A percentile compares a stretch with the other conserved stretches of the same genome.
Evolutionary conservation across 78 protist genomes (phyloP).

Genomic region (Dictyostelium brefeldianum): DNA sequence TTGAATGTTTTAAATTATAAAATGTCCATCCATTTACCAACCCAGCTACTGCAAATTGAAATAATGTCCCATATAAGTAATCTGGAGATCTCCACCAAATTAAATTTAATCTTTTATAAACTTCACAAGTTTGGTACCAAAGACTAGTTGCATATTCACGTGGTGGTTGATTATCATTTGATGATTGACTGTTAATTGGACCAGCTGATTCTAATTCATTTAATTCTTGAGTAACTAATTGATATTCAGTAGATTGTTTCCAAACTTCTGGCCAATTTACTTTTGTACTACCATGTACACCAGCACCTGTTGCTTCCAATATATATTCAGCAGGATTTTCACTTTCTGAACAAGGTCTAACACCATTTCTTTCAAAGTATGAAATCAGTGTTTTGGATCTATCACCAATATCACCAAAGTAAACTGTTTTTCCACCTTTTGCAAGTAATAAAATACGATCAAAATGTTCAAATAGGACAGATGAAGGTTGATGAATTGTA

Average conservation of each 20-base stretch:
- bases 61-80: constrained; percentile 49
- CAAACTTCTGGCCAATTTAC: constrained; percentile 76
- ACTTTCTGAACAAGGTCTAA: constrained; percentile 14
- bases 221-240: background rate
- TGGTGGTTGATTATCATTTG: constrained; percentile 15
- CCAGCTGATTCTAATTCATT: background rate
- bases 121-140: constrained; percentile 42
- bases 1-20: constrained; percentile 41
- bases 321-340: constrained; percentile 87
- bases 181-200: background rate
- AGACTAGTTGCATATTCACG: constrained; percentile 10
- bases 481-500: constrained; percentile 77
- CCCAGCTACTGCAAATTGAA: constrained; percentile 40
- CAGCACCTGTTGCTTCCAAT: constrained; percentile 78
- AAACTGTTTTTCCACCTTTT: constrained; percentile 81
- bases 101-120: constrained; percentile 57
- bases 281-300: constrained; percentile 46
- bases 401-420: constrained; percentile 81
- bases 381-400: constrained; percentile 14
- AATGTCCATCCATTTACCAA: constrained; percentile 63
- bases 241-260: constrained; percentile 46
- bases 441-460: constrained; percentile 64
- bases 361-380: constrained; percentile 64
- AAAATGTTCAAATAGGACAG: constrained; percentile 69
- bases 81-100: constrained; percentile 68